Conservation (phyloP, 1,139 yeast species). For the Saccharomyces hybrid region DNA sequence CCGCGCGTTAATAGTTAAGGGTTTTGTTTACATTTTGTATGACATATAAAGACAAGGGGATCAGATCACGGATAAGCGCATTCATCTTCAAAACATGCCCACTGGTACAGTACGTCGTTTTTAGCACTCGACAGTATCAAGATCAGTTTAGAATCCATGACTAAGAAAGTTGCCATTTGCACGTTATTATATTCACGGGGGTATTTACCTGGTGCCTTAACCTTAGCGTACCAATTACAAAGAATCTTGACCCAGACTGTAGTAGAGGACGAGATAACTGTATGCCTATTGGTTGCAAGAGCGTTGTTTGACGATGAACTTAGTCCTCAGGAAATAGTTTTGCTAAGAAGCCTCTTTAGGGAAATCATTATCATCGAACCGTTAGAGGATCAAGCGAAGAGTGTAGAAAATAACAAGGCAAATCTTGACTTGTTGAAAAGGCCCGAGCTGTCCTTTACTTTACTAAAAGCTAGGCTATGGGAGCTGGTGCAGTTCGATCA, state of each 20-base stretch:
- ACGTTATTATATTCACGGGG: conserved; percentile 58
- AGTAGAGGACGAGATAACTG: conserved; percentile 6
- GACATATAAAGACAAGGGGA: not conserved
- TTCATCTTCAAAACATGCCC: not conserved
- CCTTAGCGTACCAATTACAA: conserved; percentile 40
- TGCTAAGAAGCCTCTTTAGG: conserved; percentile 23
- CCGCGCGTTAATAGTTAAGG: not conserved
- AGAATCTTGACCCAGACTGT: conserved; percentile 9
- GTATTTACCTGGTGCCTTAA: conserved; percentile 72
- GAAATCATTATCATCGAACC: conserved; percentile 31
- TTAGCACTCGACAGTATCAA: not conserved
- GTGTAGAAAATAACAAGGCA: conserved; percentile 26
- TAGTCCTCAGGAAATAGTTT: conserved; percentile 12
- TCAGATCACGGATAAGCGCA: not conserved
- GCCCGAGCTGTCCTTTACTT: conserved; percentile 65
- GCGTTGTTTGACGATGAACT: conserved; percentile 15
- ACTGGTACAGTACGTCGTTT: not conserved
- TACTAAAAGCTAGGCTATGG: conserved; percentile 74
- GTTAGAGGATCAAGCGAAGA: conserved; percentile 12
- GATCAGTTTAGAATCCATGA: conserved; percentile 4
- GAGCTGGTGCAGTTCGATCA: conserved; percentile 49
- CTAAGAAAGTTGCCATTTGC: conserved; percentile 42
- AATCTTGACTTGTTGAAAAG: conserved; percentile 49
- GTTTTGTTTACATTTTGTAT: not conserved
- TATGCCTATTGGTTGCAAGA: conserved; percentile 19